Percentiles rank a stretch among this genome's conserved stretches.
These are phyloP conservation scores for Coleophoma eucalyptorum DNA, from an alignment of 2,329 filamentous ascomycete genomes.

Conservation along the genomic window DNA sequence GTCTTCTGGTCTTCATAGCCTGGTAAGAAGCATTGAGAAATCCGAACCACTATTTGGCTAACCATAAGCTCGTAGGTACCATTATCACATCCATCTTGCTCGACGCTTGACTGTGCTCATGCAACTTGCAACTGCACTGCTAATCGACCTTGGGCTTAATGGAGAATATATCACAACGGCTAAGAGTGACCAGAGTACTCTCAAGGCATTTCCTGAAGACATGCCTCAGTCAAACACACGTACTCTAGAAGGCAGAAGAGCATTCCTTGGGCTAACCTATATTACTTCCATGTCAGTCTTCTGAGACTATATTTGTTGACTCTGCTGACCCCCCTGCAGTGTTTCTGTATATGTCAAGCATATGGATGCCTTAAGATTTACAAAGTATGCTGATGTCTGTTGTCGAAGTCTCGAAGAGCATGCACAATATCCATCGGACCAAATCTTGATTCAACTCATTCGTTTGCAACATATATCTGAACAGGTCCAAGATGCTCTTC, in stretches of 20 bases:
- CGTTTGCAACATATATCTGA: conserved; percentile 1
- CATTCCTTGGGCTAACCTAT: conserved; percentile 2
- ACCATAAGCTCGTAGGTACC: conserved; percentile 1
- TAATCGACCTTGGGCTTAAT: conserved; percentile 5
- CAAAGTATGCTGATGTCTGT: conserved; percentile 1
- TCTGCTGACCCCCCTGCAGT: neutral
- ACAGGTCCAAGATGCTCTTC: conserved; percentile 1
- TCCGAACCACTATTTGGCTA: neutral
- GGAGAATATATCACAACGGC: neutral
- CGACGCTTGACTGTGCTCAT: conserved; percentile 2
- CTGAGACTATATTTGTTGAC: neutral
- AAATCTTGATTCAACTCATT: conserved; percentile 3
- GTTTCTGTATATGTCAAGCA: conserved; percentile 1
- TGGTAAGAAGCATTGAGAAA: conserved; percentile 31
- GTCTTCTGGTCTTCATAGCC: conserved; percentile 38
- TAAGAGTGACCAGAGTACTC: neutral
- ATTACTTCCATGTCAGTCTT: conserved; percentile 1
- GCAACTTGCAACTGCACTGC: conserved; percentile 1
- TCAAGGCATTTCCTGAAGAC: neutral
- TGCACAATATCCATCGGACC: conserved; percentile 1
- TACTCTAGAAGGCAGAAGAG: conserved; percentile 3
- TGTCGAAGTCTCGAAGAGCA: neutral
- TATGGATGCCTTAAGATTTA: conserved; percentile 1
- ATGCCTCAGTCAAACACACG: neutral
- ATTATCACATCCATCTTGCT: conserved; percentile 3